A percentile compares a stretch with the other conserved stretches of the same genome.
These are phyloP conservation scores for Sparassis latifolia DNA, from an alignment of 1,284 basidiomycete genomes.

Conservation along the genomic window DNA sequence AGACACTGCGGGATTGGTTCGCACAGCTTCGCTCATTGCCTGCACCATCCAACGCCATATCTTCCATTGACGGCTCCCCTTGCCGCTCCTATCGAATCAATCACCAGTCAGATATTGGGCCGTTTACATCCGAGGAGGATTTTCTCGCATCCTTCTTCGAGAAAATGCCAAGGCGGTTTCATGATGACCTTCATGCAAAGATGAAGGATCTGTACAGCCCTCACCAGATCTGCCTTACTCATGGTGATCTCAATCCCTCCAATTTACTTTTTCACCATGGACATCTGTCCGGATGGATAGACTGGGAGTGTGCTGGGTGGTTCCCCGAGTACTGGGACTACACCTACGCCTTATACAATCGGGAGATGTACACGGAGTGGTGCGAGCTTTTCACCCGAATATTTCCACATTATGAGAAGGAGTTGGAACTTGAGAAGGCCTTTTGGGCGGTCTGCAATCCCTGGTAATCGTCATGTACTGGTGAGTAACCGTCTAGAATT, in stretches of 20 bases:
- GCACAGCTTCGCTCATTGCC: no score
- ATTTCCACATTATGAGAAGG: conserved; percentile 1
- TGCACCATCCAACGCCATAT: no score
- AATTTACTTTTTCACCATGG: conserved; percentile 4
- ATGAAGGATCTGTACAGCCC: neutral
- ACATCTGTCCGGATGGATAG: neutral
- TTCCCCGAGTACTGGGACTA: conserved; percentile 6
- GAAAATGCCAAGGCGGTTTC: neutral
- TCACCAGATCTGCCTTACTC: conserved; percentile 3
- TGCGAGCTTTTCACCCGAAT: conserved; percentile 1
- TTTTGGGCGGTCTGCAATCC: conserved; percentile 1
- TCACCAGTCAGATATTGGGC: neutral
- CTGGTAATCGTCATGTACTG: neutral
- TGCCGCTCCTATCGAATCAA: neutral
- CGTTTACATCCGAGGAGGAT: neutral
- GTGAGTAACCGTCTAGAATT: no score
- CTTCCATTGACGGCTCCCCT: no score
- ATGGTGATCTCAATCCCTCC: conserved; percentile 3
- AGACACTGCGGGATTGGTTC: no score
- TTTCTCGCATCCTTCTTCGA: neutral
- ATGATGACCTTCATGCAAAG: neutral
- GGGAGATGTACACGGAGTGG: neutral
- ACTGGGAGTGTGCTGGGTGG: conserved; percentile 8
- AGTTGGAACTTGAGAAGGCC: conserved; percentile 1
- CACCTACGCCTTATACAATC: neutral